phyloP scores from a whole-genome alignment of 305 asterid species.

The Fraxinus greggii region DNA sequence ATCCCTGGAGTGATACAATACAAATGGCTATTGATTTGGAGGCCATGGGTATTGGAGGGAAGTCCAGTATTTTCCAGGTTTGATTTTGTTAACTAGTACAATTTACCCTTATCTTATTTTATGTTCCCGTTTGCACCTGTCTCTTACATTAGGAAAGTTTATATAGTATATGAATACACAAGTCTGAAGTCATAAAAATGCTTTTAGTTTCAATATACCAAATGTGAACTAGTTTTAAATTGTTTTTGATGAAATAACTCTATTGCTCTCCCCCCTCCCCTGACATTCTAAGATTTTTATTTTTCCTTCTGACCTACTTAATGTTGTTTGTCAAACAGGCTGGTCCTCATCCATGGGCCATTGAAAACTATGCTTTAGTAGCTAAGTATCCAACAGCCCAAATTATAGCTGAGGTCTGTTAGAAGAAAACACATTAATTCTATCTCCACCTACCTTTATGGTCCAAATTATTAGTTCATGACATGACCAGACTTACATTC shows the following conservation, averaged over 20 bases:
- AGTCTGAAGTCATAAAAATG: not conserved
- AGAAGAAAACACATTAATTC: not conserved
- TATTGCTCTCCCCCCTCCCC: not conserved
- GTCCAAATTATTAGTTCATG: conserved; percentile 8
- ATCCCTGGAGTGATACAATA: conserved; percentile 87
- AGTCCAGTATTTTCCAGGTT: conserved; percentile 91
- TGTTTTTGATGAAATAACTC: not conserved
- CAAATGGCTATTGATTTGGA: conserved; percentile 89
- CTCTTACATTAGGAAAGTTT: not conserved
- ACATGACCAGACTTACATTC: conserved; percentile 23
- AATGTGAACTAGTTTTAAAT: not conserved
- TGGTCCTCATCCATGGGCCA: conserved; percentile 98
- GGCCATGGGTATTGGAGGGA: conserved; percentile 98
- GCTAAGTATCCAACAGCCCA: conserved; percentile 93
- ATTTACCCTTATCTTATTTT: conserved; percentile 14
- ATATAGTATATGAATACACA: not conserved
- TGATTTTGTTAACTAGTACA: conserved; percentile 12
- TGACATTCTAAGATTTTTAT: not conserved
- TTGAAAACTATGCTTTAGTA: conserved; percentile 73
- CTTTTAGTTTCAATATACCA: not conserved
- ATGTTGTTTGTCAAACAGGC: conserved; percentile 51
- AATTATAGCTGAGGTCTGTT: conserved; percentile 73
- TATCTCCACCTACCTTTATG: conserved; percentile 10
- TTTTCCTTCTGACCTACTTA: conserved; percentile 17
- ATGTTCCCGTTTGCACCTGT: not conserved